Conservation (phyloP, 169 alveolate genomes). For the Haemoproteus tartakovskyi region DNA sequence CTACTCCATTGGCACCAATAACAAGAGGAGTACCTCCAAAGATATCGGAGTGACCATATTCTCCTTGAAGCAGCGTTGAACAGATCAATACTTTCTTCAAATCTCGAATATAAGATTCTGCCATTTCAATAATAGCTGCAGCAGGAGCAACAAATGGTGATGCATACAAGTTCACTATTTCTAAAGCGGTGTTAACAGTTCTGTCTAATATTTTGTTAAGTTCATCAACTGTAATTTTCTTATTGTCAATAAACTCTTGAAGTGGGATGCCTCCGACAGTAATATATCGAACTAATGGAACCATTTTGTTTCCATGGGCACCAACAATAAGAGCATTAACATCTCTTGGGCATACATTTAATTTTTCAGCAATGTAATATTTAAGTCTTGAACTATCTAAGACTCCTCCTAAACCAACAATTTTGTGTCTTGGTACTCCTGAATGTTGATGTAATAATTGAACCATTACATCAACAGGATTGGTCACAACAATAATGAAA, state of each 20-base stretch:
- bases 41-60: slow-evolving; percentile 80
- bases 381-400: slow-evolving; percentile 83
- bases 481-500: slow-evolving; percentile 82
- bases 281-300: slow-evolving; percentile 67
- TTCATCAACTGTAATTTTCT: slow-evolving; percentile 57
- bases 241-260: slow-evolving; percentile 67
- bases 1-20: slow-evolving; percentile 84
- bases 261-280: slow-evolving; percentile 78
- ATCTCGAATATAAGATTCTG: slow-evolving; percentile 76
- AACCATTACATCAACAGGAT: slow-evolving; percentile 87
- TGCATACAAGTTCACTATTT: slow-evolving; percentile 74
- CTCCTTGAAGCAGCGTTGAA: slow-evolving; percentile 83
- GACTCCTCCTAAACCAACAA: slow-evolving; percentile 85
- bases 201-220: slow-evolving; percentile 71
- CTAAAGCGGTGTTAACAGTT: slow-evolving; percentile 75
- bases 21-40: slow-evolving; percentile 85
- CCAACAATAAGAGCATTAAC: slow-evolving; percentile 85
- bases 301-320: slow-evolving; percentile 85
- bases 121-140: slow-evolving; percentile 75
- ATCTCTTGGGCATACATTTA: slow-evolving; percentile 79
- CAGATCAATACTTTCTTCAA: slow-evolving; percentile 79
- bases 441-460: slow-evolving; percentile 75
- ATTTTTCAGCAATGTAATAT: slow-evolving; percentile 75
- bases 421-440: slow-evolving; percentile 83
- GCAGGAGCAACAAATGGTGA: slow-evolving; percentile 79